phyloP scores from a whole-genome alignment of 768 basidiomycete species.

The Infundibulicybe gibba region DNA sequence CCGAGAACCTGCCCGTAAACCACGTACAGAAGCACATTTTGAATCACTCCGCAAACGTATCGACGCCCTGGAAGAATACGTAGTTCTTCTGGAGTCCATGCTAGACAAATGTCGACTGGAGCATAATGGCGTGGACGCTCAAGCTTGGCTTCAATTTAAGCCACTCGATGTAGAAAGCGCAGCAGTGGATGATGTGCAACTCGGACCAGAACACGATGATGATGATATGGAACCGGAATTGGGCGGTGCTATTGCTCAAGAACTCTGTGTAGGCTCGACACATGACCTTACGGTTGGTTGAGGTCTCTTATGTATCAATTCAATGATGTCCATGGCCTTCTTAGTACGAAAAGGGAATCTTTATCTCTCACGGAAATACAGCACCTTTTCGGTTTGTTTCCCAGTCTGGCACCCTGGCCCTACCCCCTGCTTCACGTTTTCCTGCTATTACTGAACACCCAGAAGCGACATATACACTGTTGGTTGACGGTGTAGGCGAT shows the following conservation, averaged over 20 bases:
- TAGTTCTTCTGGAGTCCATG: slow-evolving; percentile 35
- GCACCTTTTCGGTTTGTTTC: slow-evolving; percentile 38
- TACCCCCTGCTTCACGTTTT: slow-evolving; percentile 27
- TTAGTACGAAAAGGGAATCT: slow-evolving; percentile 36
- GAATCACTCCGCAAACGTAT: slow-evolving; percentile 39
- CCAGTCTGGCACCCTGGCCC: slow-evolving; percentile 9
- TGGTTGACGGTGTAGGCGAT: slow-evolving; percentile 35
- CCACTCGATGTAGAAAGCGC: slow-evolving; percentile 19
- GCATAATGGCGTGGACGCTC: slow-evolving; percentile 26
- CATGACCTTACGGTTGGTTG: slow-evolving; percentile 32
- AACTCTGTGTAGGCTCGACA: slow-evolving; percentile 31
- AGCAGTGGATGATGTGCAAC: slow-evolving; percentile 15
- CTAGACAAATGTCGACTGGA: slow-evolving; percentile 37
- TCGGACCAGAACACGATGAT: slow-evolving; percentile 15
- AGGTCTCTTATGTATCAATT: neutral
- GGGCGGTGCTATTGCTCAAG: slow-evolving; percentile 25
- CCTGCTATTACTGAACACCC: slow-evolving; percentile 33
- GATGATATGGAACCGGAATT: slow-evolving; percentile 17
- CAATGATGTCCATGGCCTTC: neutral
- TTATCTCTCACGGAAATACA: slow-evolving; percentile 37
- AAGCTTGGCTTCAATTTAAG: slow-evolving; percentile 26
- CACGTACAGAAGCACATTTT: slow-evolving; percentile 41
- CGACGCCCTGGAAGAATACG: slow-evolving; percentile 35
- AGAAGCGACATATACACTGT: slow-evolving; percentile 34
- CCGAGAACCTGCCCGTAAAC: slow-evolving; percentile 35